Conservation (phyloP, 2,329 filamentous ascomycete species). For the Ascochyta viciae-villosae region DNA sequence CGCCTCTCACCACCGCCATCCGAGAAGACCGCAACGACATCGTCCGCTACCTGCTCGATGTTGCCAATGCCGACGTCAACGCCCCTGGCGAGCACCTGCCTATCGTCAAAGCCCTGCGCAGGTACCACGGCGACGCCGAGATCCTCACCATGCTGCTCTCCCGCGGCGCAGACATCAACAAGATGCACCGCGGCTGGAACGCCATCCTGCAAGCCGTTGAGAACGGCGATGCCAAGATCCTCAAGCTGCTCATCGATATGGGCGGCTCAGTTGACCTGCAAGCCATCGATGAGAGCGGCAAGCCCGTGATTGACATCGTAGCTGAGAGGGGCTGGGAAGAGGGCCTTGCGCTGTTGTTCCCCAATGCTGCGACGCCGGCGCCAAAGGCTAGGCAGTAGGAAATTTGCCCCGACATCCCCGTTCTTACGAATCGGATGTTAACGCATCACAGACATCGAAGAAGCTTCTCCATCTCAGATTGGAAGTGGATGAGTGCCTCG, state of each 20-base stretch:
- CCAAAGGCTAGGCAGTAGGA: constrained; percentile 36
- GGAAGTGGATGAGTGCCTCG: constrained; percentile 25
- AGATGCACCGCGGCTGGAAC: constrained; percentile 51
- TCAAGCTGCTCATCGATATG: constrained; percentile 45
- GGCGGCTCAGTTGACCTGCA: constrained; percentile 43
- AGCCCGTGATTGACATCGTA: constrained; percentile 43
- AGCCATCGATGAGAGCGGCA: constrained; percentile 37
- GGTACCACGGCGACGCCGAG: constrained; percentile 65
- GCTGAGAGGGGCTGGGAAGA: constrained; percentile 48
- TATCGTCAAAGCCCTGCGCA: constrained; percentile 72
- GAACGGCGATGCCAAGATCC: constrained; percentile 44
- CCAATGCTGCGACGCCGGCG: constrained; percentile 25
- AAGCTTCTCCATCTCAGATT: constrained; percentile 29
- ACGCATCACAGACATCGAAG: constrained; percentile 10
- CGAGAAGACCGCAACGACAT: constrained; percentile 69
- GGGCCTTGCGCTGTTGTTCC: constrained; percentile 43
- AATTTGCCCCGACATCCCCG: constrained; percentile 18
- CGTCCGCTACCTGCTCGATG: constrained; percentile 66
- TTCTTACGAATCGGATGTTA: neutral
- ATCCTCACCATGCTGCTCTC: constrained; percentile 69
- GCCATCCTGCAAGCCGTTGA: constrained; percentile 45
- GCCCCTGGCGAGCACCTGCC: constrained; percentile 74
- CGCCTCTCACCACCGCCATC: constrained; percentile 70
- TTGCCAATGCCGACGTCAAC: constrained; percentile 70
- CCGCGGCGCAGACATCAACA: constrained; percentile 71